phyloP scores from a whole-genome alignment of 148 eudicot genomes.

The Camellia japonica region DNA sequence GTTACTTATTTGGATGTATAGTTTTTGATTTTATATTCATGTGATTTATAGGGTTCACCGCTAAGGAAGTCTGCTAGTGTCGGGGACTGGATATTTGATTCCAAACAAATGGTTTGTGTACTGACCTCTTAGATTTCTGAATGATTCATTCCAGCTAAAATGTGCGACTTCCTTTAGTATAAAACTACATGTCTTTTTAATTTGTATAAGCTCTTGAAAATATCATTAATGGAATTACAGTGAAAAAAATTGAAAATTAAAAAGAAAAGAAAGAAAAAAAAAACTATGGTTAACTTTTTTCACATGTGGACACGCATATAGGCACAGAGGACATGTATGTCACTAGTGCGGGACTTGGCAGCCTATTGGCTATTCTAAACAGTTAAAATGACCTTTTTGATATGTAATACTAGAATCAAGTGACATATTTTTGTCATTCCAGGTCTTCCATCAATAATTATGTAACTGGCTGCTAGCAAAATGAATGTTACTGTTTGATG shows the following conservation, averaged over 20 bases:
- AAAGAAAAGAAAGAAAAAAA: not conserved
- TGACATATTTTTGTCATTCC: not conserved
- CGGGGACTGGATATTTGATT: conserved; percentile 77
- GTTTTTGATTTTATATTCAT: conserved; percentile 29
- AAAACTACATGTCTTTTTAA: not conserved
- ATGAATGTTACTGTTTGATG: not conserved
- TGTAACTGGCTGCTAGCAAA: not conserved
- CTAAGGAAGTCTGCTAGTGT: conserved; percentile 92
- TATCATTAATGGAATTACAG: not conserved
- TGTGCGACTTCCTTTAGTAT: not conserved
- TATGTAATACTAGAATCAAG: not conserved
- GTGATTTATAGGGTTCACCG: conserved; percentile 61
- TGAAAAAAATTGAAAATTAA: not conserved
- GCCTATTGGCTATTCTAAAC: not conserved
- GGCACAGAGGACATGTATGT: not conserved
- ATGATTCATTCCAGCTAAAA: conserved; percentile 7
- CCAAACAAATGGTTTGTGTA: conserved; percentile 69
- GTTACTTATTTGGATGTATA: conserved; percentile 11
- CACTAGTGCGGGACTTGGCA: conserved; percentile 2
- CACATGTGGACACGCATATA: not conserved
- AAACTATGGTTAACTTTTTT: not conserved
- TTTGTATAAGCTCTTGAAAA: not conserved
- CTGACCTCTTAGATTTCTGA: conserved; percentile 10
- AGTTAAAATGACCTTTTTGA: not conserved
- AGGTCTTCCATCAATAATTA: not conserved